phyloP scores from a whole-genome alignment of 805 yeast species.

The Wickerhamiella domercqiae region DNA sequence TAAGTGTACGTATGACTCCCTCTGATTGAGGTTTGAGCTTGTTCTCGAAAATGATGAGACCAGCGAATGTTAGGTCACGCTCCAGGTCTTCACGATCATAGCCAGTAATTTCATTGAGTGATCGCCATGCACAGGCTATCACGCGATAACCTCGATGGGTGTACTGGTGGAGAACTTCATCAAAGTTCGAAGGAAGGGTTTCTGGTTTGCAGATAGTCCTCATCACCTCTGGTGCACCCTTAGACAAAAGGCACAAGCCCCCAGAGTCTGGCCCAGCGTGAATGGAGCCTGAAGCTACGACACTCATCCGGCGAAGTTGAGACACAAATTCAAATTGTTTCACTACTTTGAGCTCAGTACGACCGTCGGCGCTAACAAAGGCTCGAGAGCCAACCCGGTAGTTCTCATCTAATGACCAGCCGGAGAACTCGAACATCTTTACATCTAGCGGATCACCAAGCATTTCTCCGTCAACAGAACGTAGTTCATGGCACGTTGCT shows the following conservation, averaged over 20 bases:
- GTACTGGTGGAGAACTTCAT: constrained; percentile 59
- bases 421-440: constrained; percentile 85
- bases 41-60: constrained; percentile 87
- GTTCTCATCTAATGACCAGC: constrained; percentile 63
- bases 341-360: constrained; percentile 28
- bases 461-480: constrained; percentile 59
- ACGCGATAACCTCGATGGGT: constrained; percentile 93
- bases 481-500: constrained; percentile 78
- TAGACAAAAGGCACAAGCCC: constrained; percentile 45
- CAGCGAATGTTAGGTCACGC: constrained; percentile 52
- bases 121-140: constrained; percentile 80
- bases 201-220: constrained; percentile 55
- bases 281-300: constrained; percentile 34
- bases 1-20: constrained; percentile 42
- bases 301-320: constrained; percentile 79
- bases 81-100: constrained; percentile 51
- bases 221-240: constrained; percentile 97
- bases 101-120: constrained; percentile 47
- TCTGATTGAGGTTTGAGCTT: constrained; percentile 61
- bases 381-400: neutral
- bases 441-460: constrained; percentile 89
- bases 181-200: constrained; percentile 59
- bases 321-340: constrained; percentile 71
- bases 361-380: neutral
- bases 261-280: constrained; percentile 14